These are phyloP conservation scores for Globisporangium canariense DNA, from an alignment of 352 stramenopile species.

Conservation along the genomic window DNA sequence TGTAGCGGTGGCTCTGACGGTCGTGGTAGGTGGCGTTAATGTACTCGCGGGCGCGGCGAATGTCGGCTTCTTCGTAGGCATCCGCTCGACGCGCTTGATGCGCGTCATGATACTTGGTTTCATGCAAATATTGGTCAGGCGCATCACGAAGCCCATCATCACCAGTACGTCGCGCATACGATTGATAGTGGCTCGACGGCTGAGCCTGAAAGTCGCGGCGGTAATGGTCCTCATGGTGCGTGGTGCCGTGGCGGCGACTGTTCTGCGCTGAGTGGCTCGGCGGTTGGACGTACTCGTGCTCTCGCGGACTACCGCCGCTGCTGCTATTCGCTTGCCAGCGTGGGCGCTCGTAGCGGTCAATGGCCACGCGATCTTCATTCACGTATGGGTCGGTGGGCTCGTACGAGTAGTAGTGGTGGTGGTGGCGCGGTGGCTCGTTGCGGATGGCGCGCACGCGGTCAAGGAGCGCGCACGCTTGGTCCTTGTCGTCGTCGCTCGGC, in stretches of 20 bases:
- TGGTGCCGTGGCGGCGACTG: neutral
- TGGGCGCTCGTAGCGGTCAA: constrained; percentile 5
- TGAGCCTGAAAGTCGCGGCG: neutral
- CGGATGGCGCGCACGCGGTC: constrained; percentile 26
- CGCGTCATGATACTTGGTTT: neutral
- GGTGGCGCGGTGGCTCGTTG: constrained; percentile 2
- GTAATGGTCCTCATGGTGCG: neutral
- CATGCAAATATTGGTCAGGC: neutral
- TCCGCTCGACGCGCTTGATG: neutral
- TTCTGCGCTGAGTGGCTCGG: neutral
- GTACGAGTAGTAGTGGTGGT: constrained; percentile 8
- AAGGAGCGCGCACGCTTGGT: constrained; percentile 37
- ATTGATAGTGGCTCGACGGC: neutral
- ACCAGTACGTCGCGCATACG: neutral
- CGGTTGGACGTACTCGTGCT: neutral
- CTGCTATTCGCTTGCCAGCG: neutral
- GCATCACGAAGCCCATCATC: neutral
- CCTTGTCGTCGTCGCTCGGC: constrained; percentile 16
- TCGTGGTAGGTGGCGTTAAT: neutral
- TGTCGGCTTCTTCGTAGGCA: neutral
- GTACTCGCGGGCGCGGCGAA: neutral
- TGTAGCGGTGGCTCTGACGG: neutral
- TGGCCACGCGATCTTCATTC: neutral
- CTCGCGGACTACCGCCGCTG: neutral
- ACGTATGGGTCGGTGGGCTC: neutral